A percentile compares a stretch with the other conserved stretches of the same genome.
Conservation (phyloP, 441 rosid genomes). For the Flueggea neowawraea region DNA sequence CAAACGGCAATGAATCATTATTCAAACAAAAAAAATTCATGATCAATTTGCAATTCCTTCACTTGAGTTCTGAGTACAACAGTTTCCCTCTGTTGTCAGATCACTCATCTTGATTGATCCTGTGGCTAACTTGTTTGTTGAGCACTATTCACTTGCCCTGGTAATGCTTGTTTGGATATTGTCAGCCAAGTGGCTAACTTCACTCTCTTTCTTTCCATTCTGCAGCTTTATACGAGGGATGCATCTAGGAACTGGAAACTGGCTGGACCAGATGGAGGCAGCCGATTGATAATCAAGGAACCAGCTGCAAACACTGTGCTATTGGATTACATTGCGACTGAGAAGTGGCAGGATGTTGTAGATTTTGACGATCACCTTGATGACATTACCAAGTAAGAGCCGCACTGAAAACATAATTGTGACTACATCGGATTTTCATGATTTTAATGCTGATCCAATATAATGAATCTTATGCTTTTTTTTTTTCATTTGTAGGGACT, state of each 20-base stretch:
- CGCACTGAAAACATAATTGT: neutral
- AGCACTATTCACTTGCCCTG: neutral
- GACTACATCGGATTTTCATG: neutral
- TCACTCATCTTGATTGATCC: neutral
- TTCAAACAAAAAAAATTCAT: too few relatives aligned
- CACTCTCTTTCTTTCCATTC: conserved; percentile 11
- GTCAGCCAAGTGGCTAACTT: neutral
- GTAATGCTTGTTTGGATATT: neutral
- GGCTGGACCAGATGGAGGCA: conserved; percentile 63
- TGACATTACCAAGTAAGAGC: conserved; percentile 75
- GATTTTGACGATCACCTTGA: conserved; percentile 97
- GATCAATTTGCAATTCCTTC: too few relatives aligned
- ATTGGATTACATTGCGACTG: conserved; percentile 66
- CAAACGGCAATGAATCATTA: too few relatives aligned
- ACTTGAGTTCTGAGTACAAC: too few relatives aligned
- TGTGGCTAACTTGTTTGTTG: neutral
- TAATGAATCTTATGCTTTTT: neutral
- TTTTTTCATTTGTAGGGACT: conserved; percentile 60
- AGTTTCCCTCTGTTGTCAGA: neutral
- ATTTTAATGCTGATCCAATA: neutral
- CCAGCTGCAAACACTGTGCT: conserved; percentile 78
- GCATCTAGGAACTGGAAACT: conserved; percentile 88
- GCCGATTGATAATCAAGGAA: conserved; percentile 63
- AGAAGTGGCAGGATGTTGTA: conserved; percentile 74
- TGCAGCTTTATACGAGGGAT: conserved; percentile 78